Evolutionary conservation across 1,139 yeast species (phyloP).

Genomic region (Yamadazyma atmosphaerica): DNA sequence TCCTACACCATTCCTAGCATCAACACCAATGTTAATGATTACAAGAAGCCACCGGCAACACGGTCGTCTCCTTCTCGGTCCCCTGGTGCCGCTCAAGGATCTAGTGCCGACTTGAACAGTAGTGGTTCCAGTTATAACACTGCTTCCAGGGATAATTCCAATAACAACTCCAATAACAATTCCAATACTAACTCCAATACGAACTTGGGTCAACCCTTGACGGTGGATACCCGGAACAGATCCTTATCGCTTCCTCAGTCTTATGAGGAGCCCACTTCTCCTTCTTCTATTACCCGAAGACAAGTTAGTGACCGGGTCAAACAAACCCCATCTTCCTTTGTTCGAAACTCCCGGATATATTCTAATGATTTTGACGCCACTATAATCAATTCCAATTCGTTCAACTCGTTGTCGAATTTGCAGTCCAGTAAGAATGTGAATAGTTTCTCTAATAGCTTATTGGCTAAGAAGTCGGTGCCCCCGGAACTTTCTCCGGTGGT

Average conservation of each 20-base stretch:
- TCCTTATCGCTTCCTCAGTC: background rate
- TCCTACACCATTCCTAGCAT: background rate
- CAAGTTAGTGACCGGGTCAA: slow-evolving; percentile 26
- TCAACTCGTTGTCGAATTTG: slow-evolving; percentile 13
- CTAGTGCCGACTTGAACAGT: background rate
- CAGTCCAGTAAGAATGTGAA: slow-evolving; percentile 12
- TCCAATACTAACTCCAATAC: slow-evolving; percentile 1
- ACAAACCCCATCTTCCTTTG: slow-evolving; percentile 40
- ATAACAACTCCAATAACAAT: too few species aligned
- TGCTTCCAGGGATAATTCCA: slow-evolving; percentile 7
- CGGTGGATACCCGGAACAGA: background rate
- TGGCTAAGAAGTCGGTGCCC: slow-evolving; percentile 30
- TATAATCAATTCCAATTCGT: slow-evolving; percentile 16
- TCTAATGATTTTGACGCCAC: slow-evolving; percentile 20
- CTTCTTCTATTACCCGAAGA: slow-evolving; percentile 13
- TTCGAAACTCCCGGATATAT: slow-evolving; percentile 37
- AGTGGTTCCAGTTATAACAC: background rate
- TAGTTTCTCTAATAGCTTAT: slow-evolving; percentile 20
- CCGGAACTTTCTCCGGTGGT: slow-evolving; percentile 43
- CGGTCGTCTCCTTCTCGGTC: background rate
- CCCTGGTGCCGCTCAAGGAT: background rate
- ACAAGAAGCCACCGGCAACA: background rate
- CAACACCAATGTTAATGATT: background rate
- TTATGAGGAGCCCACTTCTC: slow-evolving; percentile 13
- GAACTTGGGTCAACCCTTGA: background rate